Percentiles rank a stretch among this genome's conserved stretches.
phyloP scores from a whole-genome alignment of 2,329 filamentous ascomycete species.

The Pseudogymnoascus sp. region DNA sequence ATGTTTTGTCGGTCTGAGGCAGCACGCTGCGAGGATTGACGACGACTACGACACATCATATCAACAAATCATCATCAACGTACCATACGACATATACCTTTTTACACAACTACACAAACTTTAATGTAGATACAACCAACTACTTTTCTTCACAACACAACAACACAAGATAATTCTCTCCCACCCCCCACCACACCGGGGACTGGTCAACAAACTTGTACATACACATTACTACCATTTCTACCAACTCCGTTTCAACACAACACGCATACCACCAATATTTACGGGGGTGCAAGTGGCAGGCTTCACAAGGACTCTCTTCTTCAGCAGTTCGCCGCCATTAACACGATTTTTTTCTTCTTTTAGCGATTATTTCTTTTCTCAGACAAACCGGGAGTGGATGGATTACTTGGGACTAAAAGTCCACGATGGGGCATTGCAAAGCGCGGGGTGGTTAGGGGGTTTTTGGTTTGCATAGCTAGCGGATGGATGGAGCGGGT shows the following conservation, averaged over 20 bases:
- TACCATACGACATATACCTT: background rate
- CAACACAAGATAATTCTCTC: background rate
- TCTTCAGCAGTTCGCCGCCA: background rate
- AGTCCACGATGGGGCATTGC: background rate
- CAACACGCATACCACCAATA: background rate
- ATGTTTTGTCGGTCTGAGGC: constrained; percentile 62
- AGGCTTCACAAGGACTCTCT: background rate
- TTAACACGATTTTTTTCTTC: background rate
- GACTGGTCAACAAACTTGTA: background rate
- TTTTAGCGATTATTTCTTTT: background rate
- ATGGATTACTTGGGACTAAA: background rate
- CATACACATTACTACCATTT: background rate
- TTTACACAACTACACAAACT: background rate
- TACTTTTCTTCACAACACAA: background rate
- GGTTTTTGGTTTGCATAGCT: background rate
- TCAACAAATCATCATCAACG: background rate
- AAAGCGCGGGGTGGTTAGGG: background rate
- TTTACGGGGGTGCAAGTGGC: background rate
- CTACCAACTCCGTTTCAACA: background rate
- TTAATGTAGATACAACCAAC: background rate
- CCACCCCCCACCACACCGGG: background rate
- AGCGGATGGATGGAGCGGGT: background rate
- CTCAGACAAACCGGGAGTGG: background rate
- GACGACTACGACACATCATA: background rate
- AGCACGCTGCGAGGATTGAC: background rate